Evolutionary conservation across 306 rosid species (phyloP), one percentile per base, ranked within the genome.

Genomic region (Potentilla sterilis): DNA sequence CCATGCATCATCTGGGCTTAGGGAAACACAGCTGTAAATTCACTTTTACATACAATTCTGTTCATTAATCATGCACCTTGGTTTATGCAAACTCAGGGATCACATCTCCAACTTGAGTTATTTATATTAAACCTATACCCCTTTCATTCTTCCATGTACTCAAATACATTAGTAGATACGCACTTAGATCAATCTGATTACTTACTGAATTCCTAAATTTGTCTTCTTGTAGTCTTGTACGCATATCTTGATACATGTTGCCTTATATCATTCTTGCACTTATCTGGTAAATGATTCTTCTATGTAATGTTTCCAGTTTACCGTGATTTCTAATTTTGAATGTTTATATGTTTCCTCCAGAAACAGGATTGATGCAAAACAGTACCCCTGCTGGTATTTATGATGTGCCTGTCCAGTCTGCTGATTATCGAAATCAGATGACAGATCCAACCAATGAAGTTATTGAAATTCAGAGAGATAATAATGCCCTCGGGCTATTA

Each of bases 401-500:
- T 43, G 87, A 82, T 19, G 80, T 78, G 79, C 82, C 87, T 71
- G 87, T 83, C 77, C 85, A 82, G 49, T 78, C 95, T 75, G 72
- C 69, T 74, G 62, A 82, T 66, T 73, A 47, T 70, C 81, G 49
- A 72, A 66, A 47, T 75, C 81, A 81, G 76, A 63, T 18, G 62
- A 80, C 58, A 48, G 88, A 84, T 79, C 78, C 70, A 81, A 63
- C 76, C 73, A 62, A 62, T 16, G 61, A 75, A 80, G 82, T 37
- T 19, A 40, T 83, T 71, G 88, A 81, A 73, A 82, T 73, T 81
- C 84, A 49, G 14, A 80, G 84, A 22, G 85, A 79, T 66, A 80
- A 84, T 78, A 87, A 97, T 47, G 99, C 99, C 70, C 97, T 96
- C 77, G 90, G 86, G 81, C 87, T 96, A 81, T 85, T 95, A 78